These are phyloP conservation scores for Ormosia emarginata DNA, from an alignment of 306 rosid species.

Conservation along the genomic window DNA sequence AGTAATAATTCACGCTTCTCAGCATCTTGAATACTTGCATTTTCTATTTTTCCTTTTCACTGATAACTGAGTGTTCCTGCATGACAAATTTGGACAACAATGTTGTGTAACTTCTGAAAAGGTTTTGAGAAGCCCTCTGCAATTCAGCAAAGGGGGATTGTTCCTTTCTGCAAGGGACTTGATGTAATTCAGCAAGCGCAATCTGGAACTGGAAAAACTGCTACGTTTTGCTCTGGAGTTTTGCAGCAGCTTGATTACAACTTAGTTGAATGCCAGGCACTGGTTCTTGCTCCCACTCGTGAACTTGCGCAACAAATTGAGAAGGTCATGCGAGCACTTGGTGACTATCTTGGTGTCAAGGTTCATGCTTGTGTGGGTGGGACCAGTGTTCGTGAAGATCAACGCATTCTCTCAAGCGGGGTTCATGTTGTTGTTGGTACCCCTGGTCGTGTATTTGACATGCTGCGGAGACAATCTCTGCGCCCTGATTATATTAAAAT, in stretches of 20 bases:
- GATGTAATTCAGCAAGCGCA: constrained; percentile 77
- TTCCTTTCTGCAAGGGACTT: constrained; percentile 67
- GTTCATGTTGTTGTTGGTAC: constrained; percentile 74
- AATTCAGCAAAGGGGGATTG: constrained; percentile 74
- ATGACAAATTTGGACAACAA: constrained; percentile 5
- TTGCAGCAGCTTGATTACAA: constrained; percentile 63
- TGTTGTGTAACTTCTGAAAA: not conserved
- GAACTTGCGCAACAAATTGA: constrained; percentile 72
- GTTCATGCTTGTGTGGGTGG: constrained; percentile 76
- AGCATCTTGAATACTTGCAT: not conserved
- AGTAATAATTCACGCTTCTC: not conserved
- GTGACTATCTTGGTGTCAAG: constrained; percentile 67
- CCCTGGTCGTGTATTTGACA: constrained; percentile 73
- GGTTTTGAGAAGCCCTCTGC: constrained; percentile 78
- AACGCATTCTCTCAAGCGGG: constrained; percentile 56
- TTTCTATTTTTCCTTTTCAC: not conserved
- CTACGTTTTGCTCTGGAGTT: constrained; percentile 67
- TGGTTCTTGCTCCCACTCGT: constrained; percentile 70
- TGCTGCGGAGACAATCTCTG: constrained; percentile 64
- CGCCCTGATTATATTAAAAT: constrained; percentile 53
- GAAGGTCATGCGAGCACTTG: constrained; percentile 69
- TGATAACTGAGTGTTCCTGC: not conserved
- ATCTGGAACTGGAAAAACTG: constrained; percentile 71
- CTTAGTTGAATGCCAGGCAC: constrained; percentile 55
- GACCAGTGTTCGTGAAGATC: constrained; percentile 72